Evolutionary conservation across 106 monocot genomes (phyloP), one percentile per base, ranked within the genome.

Genomic region (Allium cepa): DNA sequence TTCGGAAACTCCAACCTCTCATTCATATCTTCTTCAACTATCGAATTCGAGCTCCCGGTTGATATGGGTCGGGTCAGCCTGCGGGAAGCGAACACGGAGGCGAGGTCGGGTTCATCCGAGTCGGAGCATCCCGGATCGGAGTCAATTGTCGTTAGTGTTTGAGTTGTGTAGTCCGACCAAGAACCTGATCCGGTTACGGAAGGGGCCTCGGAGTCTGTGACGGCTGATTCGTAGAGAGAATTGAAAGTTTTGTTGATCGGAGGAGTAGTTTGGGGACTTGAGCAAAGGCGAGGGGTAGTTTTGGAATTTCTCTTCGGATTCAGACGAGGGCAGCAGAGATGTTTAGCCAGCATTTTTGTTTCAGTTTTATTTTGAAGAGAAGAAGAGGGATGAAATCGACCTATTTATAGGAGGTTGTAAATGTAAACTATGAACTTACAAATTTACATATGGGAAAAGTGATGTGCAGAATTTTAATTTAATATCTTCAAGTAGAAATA

Each of bases 1-100:
- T 53, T 69, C 60, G 14, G 59, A 3, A 15, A 9, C 9, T 22
- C 22, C 13, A 11, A 12, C 3, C 11, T 15, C 13, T 12, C 53
- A 18, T 9, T 17, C 26, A 14, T 17, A 4, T 57, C 57, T 8
- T 63, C 47, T 58, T 71, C 75, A 26, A 88, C 68, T 59, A 88
- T 88, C 26, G 88, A 84, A 63, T 79, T 88, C 11, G 88, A 81
- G n/a, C 50, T 60, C 8, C 88, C 88, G 10, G 88, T 84, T 13
- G 84, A 72, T 18, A 78, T 72, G 28, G 72, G 84, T 27, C 68
- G 26, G 71, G 72, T 69, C 66, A 88, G 75, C 49, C 88, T 81
- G 22, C 81, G 67, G 3, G 84, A 73, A 58, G 88, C 88, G 60
- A 88, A 70, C 51, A 84, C 88, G 22, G 81, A 48, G 48, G 79